Evolutionary conservation across 2,329 filamentous ascomycete genomes (phyloP).

Genomic region (Arthrobotrys iridis): DNA sequence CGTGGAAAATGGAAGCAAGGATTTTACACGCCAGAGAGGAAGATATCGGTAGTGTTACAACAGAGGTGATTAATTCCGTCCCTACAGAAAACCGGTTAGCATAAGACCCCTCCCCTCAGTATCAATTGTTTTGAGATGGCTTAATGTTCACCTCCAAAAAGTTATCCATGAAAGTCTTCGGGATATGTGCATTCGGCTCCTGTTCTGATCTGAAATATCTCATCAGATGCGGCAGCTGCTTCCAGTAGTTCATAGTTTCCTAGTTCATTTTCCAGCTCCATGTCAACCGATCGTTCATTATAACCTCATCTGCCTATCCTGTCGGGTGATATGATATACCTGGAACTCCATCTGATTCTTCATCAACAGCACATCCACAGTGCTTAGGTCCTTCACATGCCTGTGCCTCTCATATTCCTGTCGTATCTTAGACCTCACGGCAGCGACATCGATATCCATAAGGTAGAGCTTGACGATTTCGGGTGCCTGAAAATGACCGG

Average conservation of each 20-base stretch:
- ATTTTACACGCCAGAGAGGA: neutral
- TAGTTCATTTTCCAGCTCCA: conserved; percentile 61
- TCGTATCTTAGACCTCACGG: conserved; percentile 89
- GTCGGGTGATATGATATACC: conserved; percentile 73
- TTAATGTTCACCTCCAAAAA: conserved; percentile 81
- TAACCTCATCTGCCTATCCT: conserved; percentile 86
- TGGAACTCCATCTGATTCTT: conserved; percentile 95
- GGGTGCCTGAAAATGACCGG: conserved; percentile 73
- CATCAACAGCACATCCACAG: conserved; percentile 88
- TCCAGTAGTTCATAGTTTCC: conserved; percentile 99
- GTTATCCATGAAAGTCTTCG: conserved; percentile 88
- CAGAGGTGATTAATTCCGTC: conserved; percentile 55
- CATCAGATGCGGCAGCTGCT: conserved; percentile 93
- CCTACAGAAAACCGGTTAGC: conserved; percentile 44
- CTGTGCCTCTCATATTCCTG: conserved; percentile 97
- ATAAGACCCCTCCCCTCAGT: neutral
- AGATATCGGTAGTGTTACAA: conserved; percentile 19
- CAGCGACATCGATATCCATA: conserved; percentile 84
- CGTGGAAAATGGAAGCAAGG: neutral
- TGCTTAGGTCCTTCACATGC: conserved; percentile 86
- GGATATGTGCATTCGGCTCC: conserved; percentile 78
- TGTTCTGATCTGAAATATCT: conserved; percentile 94
- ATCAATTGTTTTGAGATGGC: neutral
- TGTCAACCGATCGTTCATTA: neutral
- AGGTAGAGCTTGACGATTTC: conserved; percentile 99